Evolutionary conservation across 2,329 filamentous ascomycete genomes (phyloP), one percentile per base, ranked within the genome.

Genomic region (Cladobotryum protrusum): DNA sequence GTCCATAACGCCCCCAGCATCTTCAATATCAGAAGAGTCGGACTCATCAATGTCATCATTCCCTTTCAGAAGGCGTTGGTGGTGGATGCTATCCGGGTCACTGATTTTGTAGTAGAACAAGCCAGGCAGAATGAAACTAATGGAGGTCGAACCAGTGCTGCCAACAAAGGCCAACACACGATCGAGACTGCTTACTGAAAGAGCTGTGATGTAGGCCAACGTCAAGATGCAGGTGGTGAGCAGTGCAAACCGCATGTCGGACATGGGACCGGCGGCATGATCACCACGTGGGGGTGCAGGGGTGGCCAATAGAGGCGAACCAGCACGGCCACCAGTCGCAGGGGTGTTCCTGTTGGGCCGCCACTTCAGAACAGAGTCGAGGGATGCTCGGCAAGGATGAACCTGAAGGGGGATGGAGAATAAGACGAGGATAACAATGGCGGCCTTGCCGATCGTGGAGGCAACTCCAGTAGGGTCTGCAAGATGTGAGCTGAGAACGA

Each of bases 91-190:
- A 49, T 96, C 86, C 0, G 93, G 93, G 19, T 89, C 83, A 12
- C 89, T 95, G 53, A 99, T 97, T 70, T 97, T 97, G 72, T 97
- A 99, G 69, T 97, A 99, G 68, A 99, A 99, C 4, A 99, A 71
- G 0, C 93, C 93, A 0, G 93, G 93, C 0, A 99, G 77, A 57
- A 99, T 97, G 66, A 99, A 99, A 54, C 89, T 95, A 61, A 99
- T 99, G 54, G 89, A 89, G 0, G 93, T 99, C 46, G 86, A 92
- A 47, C 93, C 93, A 0, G 93, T 99, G 59, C 86, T 90, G 35
- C 93, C 93, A 11, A 99, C 93, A 59, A 96, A 99, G 0, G 93
- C 92, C 0, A 99, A 78, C 1, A 99, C 91, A 43, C 88, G 86
- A 64, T 96, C 91, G 3, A 99, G 78, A 12, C 86, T 93, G 17